Evolutionary conservation across 176 grass and related monocot species (phyloP).

Genomic region (sorghum (Sorghum bicolor)): DNA sequence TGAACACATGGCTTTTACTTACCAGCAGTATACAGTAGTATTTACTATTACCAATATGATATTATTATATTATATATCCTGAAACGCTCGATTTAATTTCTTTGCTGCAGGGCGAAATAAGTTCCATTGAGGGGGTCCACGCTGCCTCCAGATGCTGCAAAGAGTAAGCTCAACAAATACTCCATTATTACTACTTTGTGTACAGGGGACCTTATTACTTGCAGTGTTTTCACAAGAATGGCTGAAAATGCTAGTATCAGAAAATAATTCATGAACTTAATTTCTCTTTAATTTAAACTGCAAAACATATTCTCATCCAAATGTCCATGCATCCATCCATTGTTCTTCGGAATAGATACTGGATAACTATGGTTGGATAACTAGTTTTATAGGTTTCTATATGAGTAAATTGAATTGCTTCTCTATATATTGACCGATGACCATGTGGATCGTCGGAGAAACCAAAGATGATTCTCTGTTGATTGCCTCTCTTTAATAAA

Average conservation of each 20-base stretch:
- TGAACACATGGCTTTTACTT: slow-evolving; percentile 29
- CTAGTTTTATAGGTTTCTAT: neutral
- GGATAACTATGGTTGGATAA: neutral
- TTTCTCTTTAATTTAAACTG: neutral
- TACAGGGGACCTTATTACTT: neutral
- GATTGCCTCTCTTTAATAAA: neutral
- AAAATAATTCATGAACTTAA: neutral
- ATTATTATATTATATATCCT: neutral
- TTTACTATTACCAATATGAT: slow-evolving; percentile 2
- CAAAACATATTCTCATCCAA: neutral
- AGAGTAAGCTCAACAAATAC: slow-evolving; percentile 26
- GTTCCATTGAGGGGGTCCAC: slow-evolving; percentile 50
- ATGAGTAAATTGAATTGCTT: neutral
- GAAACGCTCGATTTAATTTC: slow-evolving; percentile 17
- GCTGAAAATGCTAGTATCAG: neutral
- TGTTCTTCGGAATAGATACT: neutral
- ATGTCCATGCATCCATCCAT: neutral
- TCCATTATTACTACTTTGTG: neutral
- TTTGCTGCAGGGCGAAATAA: slow-evolving; percentile 59
- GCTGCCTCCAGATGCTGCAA: slow-evolving; percentile 77
- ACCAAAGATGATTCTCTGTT: neutral
- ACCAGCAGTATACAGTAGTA: neutral
- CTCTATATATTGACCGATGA: neutral
- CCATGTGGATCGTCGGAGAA: neutral
- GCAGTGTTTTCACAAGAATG: neutral